Percentiles rank a stretch among this genome's conserved stretches.
Conservation (phyloP, 352 stramenopile species). For the Vaucheria bursata region DNA sequence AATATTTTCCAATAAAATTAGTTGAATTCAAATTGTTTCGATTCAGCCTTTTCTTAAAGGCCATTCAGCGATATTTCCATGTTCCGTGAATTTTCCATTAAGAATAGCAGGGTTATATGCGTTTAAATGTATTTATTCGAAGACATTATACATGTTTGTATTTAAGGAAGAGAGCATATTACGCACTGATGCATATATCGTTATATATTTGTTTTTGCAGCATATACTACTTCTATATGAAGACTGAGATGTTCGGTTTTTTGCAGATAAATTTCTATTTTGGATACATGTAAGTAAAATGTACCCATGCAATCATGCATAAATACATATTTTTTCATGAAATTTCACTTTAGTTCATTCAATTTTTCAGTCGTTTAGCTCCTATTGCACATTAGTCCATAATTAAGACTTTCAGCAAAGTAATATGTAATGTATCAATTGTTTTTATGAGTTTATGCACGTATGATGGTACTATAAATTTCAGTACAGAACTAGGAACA, state of each 20-base stretch:
- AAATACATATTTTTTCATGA: background rate
- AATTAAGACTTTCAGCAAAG: no score
- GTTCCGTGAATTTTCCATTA: background rate
- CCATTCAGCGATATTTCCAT: no score
- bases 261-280: conserved; percentile 98
- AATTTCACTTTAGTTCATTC: background rate
- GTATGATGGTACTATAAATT: no score
- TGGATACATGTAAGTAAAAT: conserved; percentile 83
- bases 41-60: no score
- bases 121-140: background rate
- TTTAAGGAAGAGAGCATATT: background rate
- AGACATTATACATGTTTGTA: background rate
- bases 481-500: no score
- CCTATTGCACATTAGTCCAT: no score
- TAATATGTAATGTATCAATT: background rate
- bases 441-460: background rate
- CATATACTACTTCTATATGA: conserved; percentile 99
- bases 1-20: no score
- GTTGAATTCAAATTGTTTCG: no score
- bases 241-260: conserved; percentile 97
- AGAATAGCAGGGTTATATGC: background rate
- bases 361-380: no score
- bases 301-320: background rate
- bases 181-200: background rate
- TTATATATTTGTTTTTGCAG: background rate